Base-by-base conservation (phyloP, 495 filamentous ascomycete genomes). In the Echria macrotheca region DNA sequence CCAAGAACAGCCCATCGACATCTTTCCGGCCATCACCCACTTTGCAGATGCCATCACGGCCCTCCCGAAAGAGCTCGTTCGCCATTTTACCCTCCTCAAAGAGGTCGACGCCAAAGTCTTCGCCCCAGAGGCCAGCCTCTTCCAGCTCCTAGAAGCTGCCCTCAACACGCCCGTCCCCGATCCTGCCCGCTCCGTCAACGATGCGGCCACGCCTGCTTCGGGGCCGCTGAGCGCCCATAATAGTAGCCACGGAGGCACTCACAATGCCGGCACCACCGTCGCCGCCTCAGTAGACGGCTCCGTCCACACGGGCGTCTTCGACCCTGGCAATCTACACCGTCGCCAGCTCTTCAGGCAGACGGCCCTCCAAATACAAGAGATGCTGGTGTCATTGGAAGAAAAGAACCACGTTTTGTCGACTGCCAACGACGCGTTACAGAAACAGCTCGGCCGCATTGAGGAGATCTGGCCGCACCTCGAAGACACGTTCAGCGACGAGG, bases 71-170 rank as follows among this genome's bases (percentile, higher is more conserved):
- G 93, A 99, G 61, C 88, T 95, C 44, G 87, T 95, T 47, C 79
- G 89, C 51, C 91, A 99, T 65, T 95, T 95, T 60, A 93, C 90
- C 5, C 77, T 96, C 36, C 72, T 99, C 42, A 95, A 95, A 57
- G 93, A 99, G 66, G 93, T 96, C 25, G 94, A 99, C 71, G 91
- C 93, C 41, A 99, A 99, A 68, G 80, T 89, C 44, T 85, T 85
- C 60, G 78, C 80, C 17, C 82, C 85, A 3, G 84, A 89, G 66
- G 79, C 84, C 52, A 69, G 79, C 57, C 74, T 96, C 25, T 75
- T 83, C 48, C 73, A 84, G 57, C 71, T 91, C 49, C 77, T 95
- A 52, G 74, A 82, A 29, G 72, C 71, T 47, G 81, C 85, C 15
- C 80, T 83, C 45, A 77, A 79, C 48, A 74, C 80, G 19, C 77